Conservation (phyloP, 139 green algal genomes). For the Chlorella vulgaris region DNA sequence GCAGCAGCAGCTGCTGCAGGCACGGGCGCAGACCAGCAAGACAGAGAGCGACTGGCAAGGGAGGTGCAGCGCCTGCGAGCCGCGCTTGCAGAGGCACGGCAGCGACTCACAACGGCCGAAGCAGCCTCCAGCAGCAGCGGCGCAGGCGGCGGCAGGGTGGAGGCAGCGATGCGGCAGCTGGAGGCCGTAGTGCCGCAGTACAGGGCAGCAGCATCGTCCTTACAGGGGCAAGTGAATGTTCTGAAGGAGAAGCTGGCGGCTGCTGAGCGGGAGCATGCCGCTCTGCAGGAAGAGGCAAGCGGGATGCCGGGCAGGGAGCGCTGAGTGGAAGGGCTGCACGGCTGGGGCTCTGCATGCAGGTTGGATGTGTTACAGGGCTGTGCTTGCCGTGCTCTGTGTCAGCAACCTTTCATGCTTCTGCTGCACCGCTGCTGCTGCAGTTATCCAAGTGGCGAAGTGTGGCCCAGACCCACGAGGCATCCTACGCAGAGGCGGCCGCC, state of each 20-base stretch:
- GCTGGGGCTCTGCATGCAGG: neutral
- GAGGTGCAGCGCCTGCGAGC: constrained; percentile 24
- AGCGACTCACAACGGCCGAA: neutral
- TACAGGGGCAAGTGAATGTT: constrained; percentile 37
- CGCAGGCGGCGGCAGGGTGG: constrained; percentile 13
- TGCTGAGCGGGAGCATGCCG: neutral
- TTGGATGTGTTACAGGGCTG: neutral
- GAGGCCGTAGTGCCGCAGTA: constrained; percentile 42
- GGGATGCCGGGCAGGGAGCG: too few species aligned
- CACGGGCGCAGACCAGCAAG: neutral
- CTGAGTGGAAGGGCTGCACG: too few species aligned
- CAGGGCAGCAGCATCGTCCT: constrained; percentile 16
- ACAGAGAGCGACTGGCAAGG: constrained; percentile 1
- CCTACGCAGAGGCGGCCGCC: constrained; percentile 14
- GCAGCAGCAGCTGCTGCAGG: neutral
- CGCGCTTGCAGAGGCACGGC: constrained; percentile 7
- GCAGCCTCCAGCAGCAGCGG: neutral
- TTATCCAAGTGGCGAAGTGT: constrained; percentile 13
- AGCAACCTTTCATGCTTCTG: neutral
- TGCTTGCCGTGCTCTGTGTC: neutral
- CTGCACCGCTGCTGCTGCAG: constrained; percentile 3
- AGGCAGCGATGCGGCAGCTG: constrained; percentile 44
- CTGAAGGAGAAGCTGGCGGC: constrained; percentile 22
- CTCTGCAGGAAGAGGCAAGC: constrained; percentile 19
- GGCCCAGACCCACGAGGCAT: constrained; percentile 24